Evolutionary conservation across 2,329 filamentous ascomycete genomes (phyloP).

Genomic region (Aspergillus puulaauensis): DNA sequence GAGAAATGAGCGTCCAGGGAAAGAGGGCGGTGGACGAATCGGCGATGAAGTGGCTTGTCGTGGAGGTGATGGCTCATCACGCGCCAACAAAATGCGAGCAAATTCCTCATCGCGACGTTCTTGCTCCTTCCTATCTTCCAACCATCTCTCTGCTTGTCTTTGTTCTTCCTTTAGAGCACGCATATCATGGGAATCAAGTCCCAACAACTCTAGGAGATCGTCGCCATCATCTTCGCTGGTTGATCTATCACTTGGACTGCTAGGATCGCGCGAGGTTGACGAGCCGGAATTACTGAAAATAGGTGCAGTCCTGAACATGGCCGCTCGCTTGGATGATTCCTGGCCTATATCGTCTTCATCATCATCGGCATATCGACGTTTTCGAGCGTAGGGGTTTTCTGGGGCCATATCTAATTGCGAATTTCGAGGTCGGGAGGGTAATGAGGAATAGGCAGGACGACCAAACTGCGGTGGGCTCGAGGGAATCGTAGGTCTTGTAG

Average conservation of each 20-base stretch:
- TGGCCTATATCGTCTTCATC: neutral
- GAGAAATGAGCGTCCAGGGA: slow-evolving; percentile 1
- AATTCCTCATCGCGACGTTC: slow-evolving; percentile 39
- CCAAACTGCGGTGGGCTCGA: neutral
- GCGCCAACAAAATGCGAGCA: slow-evolving; percentile 38
- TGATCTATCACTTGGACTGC: neutral
- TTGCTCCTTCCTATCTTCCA: slow-evolving; percentile 31
- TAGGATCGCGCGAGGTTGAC: neutral
- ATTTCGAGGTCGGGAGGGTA: slow-evolving; percentile 2
- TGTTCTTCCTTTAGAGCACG: slow-evolving; percentile 31
- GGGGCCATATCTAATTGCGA: neutral
- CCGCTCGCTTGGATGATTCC: slow-evolving; percentile 1
- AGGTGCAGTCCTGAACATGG: neutral
- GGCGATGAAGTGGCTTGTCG: slow-evolving; percentile 3
- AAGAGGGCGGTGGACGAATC: slow-evolving; percentile 4
- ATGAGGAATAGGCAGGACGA: neutral
- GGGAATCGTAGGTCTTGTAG: neutral
- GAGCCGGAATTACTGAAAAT: neutral
- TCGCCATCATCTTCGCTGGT: slow-evolving; percentile 9
- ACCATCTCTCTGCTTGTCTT: slow-evolving; percentile 30
- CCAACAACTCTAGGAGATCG: slow-evolving; percentile 25
- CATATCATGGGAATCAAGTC: slow-evolving; percentile 26
- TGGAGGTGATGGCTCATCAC: slow-evolving; percentile 18
- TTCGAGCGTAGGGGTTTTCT: slow-evolving; percentile 5
- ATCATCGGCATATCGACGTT: slow-evolving; percentile 13